Evolutionary conservation across 2,329 filamentous ascomycete species (phyloP), one percentile per base, ranked within the genome.

Genomic region (Cytospora paraplurivora): DNA sequence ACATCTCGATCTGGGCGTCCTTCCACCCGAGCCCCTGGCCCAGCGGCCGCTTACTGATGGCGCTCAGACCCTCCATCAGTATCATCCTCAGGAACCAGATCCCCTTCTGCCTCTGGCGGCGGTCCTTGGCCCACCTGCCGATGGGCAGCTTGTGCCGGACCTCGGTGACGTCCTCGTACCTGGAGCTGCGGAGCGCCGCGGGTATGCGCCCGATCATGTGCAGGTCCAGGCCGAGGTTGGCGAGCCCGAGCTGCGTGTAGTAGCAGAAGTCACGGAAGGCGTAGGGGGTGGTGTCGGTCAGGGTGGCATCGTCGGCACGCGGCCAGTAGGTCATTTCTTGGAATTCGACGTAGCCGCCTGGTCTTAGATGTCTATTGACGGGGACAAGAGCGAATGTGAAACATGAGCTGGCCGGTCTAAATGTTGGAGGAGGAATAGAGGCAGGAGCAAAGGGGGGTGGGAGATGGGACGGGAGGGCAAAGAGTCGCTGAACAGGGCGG

Each of bases 271-370:
- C 80, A 32, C 79, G 76, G 68, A 79, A 76, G 7, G 81, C 79
- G 58, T 81, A 82, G 5, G 77, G 76, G 0, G 75, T 76, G 21
- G 74, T 69, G 17, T 70, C 67, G 1, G 70, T 71, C 49, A 79
- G 78, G 1, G 78, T 76, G 51, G 69, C 56, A 71, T 84, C 82
- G 69, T 84, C 81, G 69, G 77, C 78, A 11, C 73, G 72, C 4
- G 78, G 72, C 13, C 67, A 67, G 67, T 77, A 76, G 49, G 77
- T 71, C 49, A 83, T 75, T 49, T 84, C 82, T 63, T 81, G 78
- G 32, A 82, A 68, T 67, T 84, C 81, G 33, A 84, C 73, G 62
- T 78, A 83, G 33, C 81, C 82, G 35, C 81, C 81, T 1, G 82
- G 81, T 64, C 82, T 82, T 10, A 83, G 72, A 67, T 83, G 80